These are phyloP conservation scores for Chlorella sp. DNA, from an alignment of 139 green algal species.

Conservation along the genomic window DNA sequence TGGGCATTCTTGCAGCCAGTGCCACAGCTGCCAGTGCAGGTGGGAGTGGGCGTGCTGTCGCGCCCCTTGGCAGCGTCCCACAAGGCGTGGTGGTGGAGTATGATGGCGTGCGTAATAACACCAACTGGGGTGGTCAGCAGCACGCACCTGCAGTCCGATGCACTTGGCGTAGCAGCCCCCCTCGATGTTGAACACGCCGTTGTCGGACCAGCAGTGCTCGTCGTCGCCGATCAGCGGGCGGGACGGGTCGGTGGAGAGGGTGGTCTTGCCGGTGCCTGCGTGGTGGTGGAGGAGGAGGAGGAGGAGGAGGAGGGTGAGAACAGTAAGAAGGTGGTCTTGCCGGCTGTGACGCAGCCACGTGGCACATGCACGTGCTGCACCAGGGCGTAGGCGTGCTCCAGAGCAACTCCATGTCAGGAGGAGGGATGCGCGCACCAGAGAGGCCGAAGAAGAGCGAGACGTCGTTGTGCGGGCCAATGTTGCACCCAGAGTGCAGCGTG, in stretches of 20 bases:
- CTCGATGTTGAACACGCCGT: constrained; percentile 93
- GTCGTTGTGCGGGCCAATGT: constrained; percentile 62
- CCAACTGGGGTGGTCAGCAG: too few relatives aligned
- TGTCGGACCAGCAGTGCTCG: constrained; percentile 87
- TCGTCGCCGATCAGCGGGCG: constrained; percentile 89
- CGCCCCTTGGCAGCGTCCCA: too few relatives aligned
- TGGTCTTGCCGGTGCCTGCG: constrained; percentile 77
- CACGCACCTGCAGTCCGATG: constrained; percentile 49
- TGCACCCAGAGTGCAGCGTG: constrained; percentile 87
- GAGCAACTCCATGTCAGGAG: background rate
- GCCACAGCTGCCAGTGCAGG: too few relatives aligned
- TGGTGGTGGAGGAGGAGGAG: background rate
- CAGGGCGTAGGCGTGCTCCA: background rate
- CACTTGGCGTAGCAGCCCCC: constrained; percentile 95
- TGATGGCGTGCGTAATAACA: too few relatives aligned
- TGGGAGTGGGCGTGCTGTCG: too few relatives aligned
- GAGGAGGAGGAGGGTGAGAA: background rate
- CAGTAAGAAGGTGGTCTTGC: background rate
- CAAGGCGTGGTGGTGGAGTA: too few relatives aligned
- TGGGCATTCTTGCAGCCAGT: too few relatives aligned
- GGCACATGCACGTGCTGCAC: background rate
- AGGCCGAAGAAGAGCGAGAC: constrained; percentile 83
- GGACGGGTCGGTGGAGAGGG: constrained; percentile 62
- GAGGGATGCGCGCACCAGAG: constrained; percentile 39
- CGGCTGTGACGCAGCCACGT: background rate